Evolutionary conservation across 2,329 filamentous ascomycete genomes (phyloP), one percentile per base, ranked within the genome.

Genomic region (Colletotrichum sidae): DNA sequence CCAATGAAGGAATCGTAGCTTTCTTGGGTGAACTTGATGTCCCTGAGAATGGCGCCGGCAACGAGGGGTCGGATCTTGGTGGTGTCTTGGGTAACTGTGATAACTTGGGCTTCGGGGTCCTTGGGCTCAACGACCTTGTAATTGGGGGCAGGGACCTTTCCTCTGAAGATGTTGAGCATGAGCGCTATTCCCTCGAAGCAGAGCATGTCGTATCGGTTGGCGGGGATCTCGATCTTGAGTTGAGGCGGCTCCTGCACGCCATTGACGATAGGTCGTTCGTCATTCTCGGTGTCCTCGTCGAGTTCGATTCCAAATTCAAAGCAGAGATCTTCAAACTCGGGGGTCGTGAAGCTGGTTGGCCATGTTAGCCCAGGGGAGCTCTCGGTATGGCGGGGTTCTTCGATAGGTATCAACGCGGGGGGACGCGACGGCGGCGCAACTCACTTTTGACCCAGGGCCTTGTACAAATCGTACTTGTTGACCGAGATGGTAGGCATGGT

Each of bases 291-390:
- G 79, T 99, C 96, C 83, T 98, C 95, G 82, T 99, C 96, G 72
- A 99, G 88, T 80, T 99, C 96, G 76, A 99, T 96, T 66, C 94
- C 94, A 76, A 97, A 99, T 75, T 99, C 95, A 86, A 99, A 99
- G 81, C 96, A 98, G 72, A 99, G 86, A 76, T 97, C 92, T 79
- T 99, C 96, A 76, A 99, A 99, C 75, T 97, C 93, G 73, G 97
- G 89, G 69, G 93, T 96, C 60, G 95, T 97, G 80, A 92, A 95
- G 71, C 92, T 94, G 66, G n/a, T 58, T n/a, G 41, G 41, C 67
- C 63, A 55, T 53, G 44, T 41, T 56, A 55, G 56, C 49, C 65
- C 63, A 56, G 74, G 60, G 41, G 17, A 52, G 59, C 42, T 50
- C 54, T 58, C 44, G 34, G 59, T 49, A 68, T 47, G 52, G 65